These are phyloP conservation scores for Nicotiana benthamiana DNA, from an alignment of 257 asterid genomes.

Conservation along the genomic window DNA sequence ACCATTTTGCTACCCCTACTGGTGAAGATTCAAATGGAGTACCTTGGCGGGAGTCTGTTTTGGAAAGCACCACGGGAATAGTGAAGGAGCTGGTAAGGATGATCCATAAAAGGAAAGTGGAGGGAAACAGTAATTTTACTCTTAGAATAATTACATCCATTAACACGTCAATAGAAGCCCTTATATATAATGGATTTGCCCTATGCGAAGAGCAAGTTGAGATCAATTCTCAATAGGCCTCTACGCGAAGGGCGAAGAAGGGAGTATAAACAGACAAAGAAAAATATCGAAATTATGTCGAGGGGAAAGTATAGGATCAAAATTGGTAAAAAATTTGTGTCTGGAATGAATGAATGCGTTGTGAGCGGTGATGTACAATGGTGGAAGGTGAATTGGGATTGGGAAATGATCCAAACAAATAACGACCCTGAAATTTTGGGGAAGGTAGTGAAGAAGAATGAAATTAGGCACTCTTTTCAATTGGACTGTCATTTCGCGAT, in stretches of 20 bases:
- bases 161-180: neutral
- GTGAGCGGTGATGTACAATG: neutral
- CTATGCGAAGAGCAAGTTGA: neutral
- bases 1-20: neutral
- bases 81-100: neutral
- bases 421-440: neutral
- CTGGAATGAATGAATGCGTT: neutral
- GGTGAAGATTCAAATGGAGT: neutral
- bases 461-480: neutral
- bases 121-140: neutral
- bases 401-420: neutral
- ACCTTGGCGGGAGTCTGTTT: constrained; percentile 9
- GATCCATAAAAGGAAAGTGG: neutral
- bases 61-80: neutral
- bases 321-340: neutral
- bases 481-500: neutral
- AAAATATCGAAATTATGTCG: neutral
- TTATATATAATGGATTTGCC: neutral
- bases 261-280: neutral
- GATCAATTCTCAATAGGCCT: neutral
- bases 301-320: neutral
- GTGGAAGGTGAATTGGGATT: neutral
- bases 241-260: neutral
- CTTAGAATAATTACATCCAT: neutral
- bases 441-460: neutral